These are phyloP conservation scores for Paspalum notatum DNA, from an alignment of 176 grass and related monocot species.

Conservation along the genomic window DNA sequence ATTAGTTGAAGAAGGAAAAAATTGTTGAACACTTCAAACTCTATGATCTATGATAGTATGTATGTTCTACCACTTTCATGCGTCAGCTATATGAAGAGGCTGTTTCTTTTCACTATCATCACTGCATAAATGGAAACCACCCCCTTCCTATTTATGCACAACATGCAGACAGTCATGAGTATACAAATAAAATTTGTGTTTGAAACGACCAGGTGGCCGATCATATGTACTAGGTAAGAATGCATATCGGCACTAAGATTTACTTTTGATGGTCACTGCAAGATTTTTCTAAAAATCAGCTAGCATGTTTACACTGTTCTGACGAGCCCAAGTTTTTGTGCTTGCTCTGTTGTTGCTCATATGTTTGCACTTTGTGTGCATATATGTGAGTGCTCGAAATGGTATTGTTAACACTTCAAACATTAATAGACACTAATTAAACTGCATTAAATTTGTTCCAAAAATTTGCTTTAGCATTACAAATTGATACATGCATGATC, in stretches of 20 bases:
- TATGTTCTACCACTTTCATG: slow-evolving; percentile 27
- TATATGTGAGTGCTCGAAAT: slow-evolving; percentile 25
- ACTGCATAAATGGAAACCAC: slow-evolving; percentile 47
- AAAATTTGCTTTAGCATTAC: not conserved
- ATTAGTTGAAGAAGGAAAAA: slow-evolving; percentile 5
- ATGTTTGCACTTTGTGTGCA: slow-evolving; percentile 27
- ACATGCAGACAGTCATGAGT: not conserved
- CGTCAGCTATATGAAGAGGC: slow-evolving; percentile 23
- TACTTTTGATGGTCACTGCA: slow-evolving; percentile 21
- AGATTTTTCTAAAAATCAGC: slow-evolving; percentile 43
- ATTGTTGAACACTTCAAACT: slow-evolving; percentile 22
- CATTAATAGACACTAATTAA: not conserved
- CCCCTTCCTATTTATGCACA: slow-evolving; percentile 23
- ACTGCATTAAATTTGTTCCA: not conserved
- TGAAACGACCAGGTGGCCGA: not conserved
- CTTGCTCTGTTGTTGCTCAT: not conserved
- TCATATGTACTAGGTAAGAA: slow-evolving; percentile 37
- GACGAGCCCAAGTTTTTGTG: slow-evolving; percentile 30
- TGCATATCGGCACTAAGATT: slow-evolving; percentile 14
- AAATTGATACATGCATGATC: not conserved
- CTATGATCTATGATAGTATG: not conserved
- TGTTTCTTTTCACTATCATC: slow-evolving; percentile 56
- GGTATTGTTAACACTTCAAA: slow-evolving; percentile 26
- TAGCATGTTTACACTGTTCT: slow-evolving; percentile 63
- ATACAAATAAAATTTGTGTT: not conserved